phyloP scores from a whole-genome alignment of 495 filamentous ascomycete species.

The Aspergillus homomorphus region DNA sequence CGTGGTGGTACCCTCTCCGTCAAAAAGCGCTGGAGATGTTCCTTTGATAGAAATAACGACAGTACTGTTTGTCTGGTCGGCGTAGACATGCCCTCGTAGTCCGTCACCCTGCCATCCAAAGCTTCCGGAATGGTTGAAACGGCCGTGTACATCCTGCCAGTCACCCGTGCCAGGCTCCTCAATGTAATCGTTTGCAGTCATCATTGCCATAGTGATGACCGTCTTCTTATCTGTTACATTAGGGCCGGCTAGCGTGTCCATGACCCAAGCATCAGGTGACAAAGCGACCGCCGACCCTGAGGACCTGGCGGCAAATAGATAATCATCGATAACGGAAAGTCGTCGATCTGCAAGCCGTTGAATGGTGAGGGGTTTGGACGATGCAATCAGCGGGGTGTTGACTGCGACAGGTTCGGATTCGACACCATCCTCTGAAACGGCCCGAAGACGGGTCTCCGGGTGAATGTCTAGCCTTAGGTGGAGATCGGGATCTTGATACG shows the following conservation, averaged over 20 bases:
- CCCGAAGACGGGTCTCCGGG: slow-evolving; percentile 57
- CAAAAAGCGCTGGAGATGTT: slow-evolving; percentile 85
- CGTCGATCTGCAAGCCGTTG: slow-evolving; percentile 79
- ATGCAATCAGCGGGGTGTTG: slow-evolving; percentile 43
- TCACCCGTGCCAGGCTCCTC: slow-evolving; percentile 64
- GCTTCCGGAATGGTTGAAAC: slow-evolving; percentile 74
- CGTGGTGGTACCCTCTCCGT: slow-evolving; percentile 90
- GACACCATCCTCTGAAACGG: slow-evolving; percentile 62
- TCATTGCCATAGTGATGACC: slow-evolving; percentile 75
- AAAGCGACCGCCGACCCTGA: slow-evolving; percentile 58
- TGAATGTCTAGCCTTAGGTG: slow-evolving; percentile 73
- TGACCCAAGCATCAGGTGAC: slow-evolving; percentile 72
- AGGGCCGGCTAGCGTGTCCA: slow-evolving; percentile 74
- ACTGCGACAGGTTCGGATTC: slow-evolving; percentile 35
- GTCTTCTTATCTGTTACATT: slow-evolving; percentile 85
- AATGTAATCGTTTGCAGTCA: slow-evolving; percentile 88
- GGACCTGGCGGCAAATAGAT: slow-evolving; percentile 65
- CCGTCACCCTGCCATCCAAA: slow-evolving; percentile 94
- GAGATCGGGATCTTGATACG: slow-evolving; percentile 65
- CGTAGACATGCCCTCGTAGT: slow-evolving; percentile 87
- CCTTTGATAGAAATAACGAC: slow-evolving; percentile 92
- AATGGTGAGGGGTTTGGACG: slow-evolving; percentile 62
- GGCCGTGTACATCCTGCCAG: slow-evolving; percentile 77
- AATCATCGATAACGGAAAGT: slow-evolving; percentile 67
- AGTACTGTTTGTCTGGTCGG: slow-evolving; percentile 78